phyloP scores from a whole-genome alignment of 306 rosid species.

The Medicago truncatula region MtrunA17r5.0-ANR NC_053045.1:39520001-39520500 shows the following conservation, averaged over 20 bases:
- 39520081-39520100: neutral
- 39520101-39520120: constrained; percentile 13
- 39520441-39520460: constrained; percentile 59
- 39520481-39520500: constrained; percentile 43
- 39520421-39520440: constrained; percentile 52
- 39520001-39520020: constrained; percentile 16
- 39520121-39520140: constrained; percentile 14
- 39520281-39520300: constrained; percentile 55
- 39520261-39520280: constrained; percentile 48
- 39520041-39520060: neutral
- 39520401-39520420: constrained; percentile 64
- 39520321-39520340: constrained; percentile 46
- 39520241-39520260: constrained; percentile 58
- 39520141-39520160: constrained; percentile 6
- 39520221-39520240: constrained; percentile 61
- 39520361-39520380: constrained; percentile 52
- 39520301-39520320: constrained; percentile 41
- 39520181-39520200: constrained; percentile 43
- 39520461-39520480: constrained; percentile 59
- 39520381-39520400: constrained; percentile 64
- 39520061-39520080: neutral
- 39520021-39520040: constrained; percentile 3
- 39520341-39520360: constrained; percentile 52
- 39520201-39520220: constrained; percentile 65
- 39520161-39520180: constrained; percentile 27